phyloP scores from a whole-genome alignment of 768 basidiomycete genomes.

The Termitomyces sp. region DNA sequence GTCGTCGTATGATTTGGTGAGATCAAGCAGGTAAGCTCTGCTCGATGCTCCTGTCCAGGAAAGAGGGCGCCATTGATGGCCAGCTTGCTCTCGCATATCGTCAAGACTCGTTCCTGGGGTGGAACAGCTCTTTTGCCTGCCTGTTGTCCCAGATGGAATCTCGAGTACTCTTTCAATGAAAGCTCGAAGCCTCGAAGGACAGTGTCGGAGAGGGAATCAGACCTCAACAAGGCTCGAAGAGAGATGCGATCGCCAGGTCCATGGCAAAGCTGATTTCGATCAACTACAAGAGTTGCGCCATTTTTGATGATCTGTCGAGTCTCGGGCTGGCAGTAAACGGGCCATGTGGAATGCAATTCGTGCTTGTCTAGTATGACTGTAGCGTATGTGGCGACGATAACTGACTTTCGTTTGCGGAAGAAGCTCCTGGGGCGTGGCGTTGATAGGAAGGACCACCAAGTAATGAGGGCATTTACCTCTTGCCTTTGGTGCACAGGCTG shows the following conservation, averaged over 20 bases:
- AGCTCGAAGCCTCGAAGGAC: constrained; percentile 83
- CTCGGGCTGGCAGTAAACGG: constrained; percentile 78
- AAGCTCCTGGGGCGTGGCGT: constrained; percentile 51
- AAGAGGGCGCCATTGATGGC: constrained; percentile 70
- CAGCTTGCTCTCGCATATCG: constrained; percentile 66
- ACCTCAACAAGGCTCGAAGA: constrained; percentile 66
- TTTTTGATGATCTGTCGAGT: constrained; percentile 60
- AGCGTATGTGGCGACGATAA: constrained; percentile 60
- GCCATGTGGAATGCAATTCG: constrained; percentile 91
- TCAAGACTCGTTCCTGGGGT: constrained; percentile 46
- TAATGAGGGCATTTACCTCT: constrained; percentile 51
- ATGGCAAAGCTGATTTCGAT: constrained; percentile 73
- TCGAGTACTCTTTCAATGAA: constrained; percentile 68
- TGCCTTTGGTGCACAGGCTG: constrained; percentile 79
- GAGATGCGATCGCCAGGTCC: constrained; percentile 81
- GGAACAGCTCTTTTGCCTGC: constrained; percentile 47
- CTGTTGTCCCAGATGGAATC: constrained; percentile 62
- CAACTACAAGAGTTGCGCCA: constrained; percentile 68
- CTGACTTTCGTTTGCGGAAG: constrained; percentile 73
- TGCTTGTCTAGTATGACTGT: constrained; percentile 87
- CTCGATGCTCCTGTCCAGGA: constrained; percentile 63
- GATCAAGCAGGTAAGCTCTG: constrained; percentile 68
- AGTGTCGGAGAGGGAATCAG: constrained; percentile 60
- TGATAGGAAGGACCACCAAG: not conserved
- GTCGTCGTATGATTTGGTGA: constrained; percentile 73